Evolutionary conservation across 306 rosid species (phyloP), one percentile per base, ranked within the genome.

Genomic region (Geum urbanum): DNA sequence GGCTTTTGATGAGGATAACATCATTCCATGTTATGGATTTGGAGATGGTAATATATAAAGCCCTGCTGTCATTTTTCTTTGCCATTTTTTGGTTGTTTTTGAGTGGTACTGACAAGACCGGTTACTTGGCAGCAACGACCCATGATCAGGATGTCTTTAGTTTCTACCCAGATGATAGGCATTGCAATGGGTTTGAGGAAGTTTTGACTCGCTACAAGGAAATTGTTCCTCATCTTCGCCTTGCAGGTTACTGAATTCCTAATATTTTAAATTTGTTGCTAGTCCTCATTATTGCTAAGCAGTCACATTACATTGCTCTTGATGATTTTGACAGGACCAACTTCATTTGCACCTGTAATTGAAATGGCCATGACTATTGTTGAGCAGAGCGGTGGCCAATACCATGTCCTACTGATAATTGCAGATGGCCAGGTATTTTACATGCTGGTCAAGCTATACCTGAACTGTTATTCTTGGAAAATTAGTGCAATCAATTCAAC

Each of bases 341-440:
- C 96, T 47, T 92, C 98, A 53, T 92, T 92, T 81, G 96, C 96
- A 70, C 98, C 98, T 18, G 51, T 90, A 46, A 66, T 92, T 82
- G 98, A 88, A 85, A 90, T 85, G 98, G 98, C 96, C 73, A 85
- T 85, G 92, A 88, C 96, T 48, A 92, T 92, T 7, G 98, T 92
- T 55, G 91, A 81, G 87, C 89, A 92, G 82, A 92, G 96, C 72
- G 87, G 82, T 61, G 96, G 98, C 59, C 98, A 92, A 56, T 90
- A 90, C 85, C 87, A 85, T 80, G 85, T 85, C 18, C 69, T 85
- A 44, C 12, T 85, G 35, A 85, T 85, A 75, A 77, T 92, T 79
- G 98, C 98, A 16, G 98, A 92, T 81, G 98, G 98, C 76, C 98
- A 92, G 96, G 98, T 92, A 84, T 46, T 63, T 59, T 85, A 59